Percentiles rank a stretch among this genome's conserved stretches.
These are phyloP conservation scores for Trichosporon coremiiforme DNA, from an alignment of 1,284 basidiomycete species.

Conservation along the genomic window DNA sequence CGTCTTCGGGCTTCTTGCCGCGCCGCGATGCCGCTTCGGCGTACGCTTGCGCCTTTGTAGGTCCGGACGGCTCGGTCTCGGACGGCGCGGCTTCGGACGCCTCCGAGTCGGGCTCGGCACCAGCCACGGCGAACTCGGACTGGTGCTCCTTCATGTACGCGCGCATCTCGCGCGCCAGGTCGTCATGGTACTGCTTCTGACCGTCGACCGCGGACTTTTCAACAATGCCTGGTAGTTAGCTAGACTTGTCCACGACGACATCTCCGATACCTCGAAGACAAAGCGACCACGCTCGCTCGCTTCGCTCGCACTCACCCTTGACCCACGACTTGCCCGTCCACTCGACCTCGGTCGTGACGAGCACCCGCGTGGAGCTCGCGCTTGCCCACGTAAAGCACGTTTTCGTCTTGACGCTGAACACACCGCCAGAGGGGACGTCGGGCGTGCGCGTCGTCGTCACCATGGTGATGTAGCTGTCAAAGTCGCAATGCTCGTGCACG, in stretches of 20 bases:
- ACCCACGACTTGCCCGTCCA: slow-evolving; percentile 97
- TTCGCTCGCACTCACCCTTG: slow-evolving; percentile 67
- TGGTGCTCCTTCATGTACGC: slow-evolving; percentile 84
- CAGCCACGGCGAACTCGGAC: slow-evolving; percentile 84
- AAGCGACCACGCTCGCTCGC: not conserved
- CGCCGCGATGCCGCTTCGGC: slow-evolving; percentile 31
- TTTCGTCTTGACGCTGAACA: slow-evolving; percentile 88
- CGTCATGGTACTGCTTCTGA: slow-evolving; percentile 83
- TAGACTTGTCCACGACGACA: not conserved
- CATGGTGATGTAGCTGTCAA: slow-evolving; percentile 78
- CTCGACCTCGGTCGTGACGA: slow-evolving; percentile 89
- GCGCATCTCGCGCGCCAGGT: slow-evolving; percentile 82
- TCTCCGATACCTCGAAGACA: too few species aligned
- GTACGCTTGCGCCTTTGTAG: slow-evolving; percentile 51
- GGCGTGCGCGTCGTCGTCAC: slow-evolving; percentile 90
- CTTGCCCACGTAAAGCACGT: slow-evolving; percentile 96
- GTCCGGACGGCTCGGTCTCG: slow-evolving; percentile 13
- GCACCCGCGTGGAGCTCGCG: slow-evolving; percentile 70
- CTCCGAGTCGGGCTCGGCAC: slow-evolving; percentile 57
- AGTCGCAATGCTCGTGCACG: slow-evolving; percentile 77
- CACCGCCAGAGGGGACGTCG: slow-evolving; percentile 89
- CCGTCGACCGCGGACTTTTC: slow-evolving; percentile 92
- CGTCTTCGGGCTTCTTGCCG: slow-evolving; percentile 34
- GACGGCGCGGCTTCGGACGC: slow-evolving; percentile 28
- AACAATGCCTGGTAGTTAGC: slow-evolving; percentile 72